phyloP scores from a whole-genome alignment of 75 land plant genomes.

The Gnetum montanum region DNA sequence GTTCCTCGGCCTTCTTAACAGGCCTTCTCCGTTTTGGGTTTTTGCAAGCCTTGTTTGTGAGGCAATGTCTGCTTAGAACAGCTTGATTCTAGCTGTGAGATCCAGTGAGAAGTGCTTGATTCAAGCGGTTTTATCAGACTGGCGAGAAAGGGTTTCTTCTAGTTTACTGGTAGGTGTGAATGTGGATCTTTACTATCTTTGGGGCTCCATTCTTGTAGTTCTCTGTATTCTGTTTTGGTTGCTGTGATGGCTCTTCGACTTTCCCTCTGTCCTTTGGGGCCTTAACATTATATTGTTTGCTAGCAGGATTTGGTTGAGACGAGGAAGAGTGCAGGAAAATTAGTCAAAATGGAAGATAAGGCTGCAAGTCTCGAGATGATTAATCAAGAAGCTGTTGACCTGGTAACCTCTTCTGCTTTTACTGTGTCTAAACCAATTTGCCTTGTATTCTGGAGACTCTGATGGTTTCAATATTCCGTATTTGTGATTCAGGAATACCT shows the following conservation, averaged over 20 bases:
- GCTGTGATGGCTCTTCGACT: neutral
- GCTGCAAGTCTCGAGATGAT: slow-evolving; percentile 19
- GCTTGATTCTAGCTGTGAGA: too few species aligned
- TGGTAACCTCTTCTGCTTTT: slow-evolving; percentile 13
- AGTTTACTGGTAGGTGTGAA: neutral
- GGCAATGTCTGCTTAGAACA: too few species aligned
- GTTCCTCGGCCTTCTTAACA: too few species aligned
- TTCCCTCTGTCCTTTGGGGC: neutral
- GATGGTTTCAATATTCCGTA: neutral
- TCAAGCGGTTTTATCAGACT: too few species aligned
- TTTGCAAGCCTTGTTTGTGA: too few species aligned
- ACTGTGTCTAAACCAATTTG: neutral
- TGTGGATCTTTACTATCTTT: neutral
- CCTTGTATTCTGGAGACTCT: neutral
- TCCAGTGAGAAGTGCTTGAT: too few species aligned
- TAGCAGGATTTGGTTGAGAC: neutral
- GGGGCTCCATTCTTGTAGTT: neutral
- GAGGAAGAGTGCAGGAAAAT: neutral
- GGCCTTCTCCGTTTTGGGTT: too few species aligned
- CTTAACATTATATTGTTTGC: neutral
- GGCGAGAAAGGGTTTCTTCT: neutral
- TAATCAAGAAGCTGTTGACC: slow-evolving; percentile 35
- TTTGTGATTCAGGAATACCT: neutral
- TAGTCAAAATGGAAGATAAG: slow-evolving; percentile 4
- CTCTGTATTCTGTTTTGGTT: neutral